A percentile compares a stretch with the other conserved stretches of the same genome.
phyloP scores from a whole-genome alignment of 1,284 basidiomycete species.

The Trichosporon inkin region DNA sequence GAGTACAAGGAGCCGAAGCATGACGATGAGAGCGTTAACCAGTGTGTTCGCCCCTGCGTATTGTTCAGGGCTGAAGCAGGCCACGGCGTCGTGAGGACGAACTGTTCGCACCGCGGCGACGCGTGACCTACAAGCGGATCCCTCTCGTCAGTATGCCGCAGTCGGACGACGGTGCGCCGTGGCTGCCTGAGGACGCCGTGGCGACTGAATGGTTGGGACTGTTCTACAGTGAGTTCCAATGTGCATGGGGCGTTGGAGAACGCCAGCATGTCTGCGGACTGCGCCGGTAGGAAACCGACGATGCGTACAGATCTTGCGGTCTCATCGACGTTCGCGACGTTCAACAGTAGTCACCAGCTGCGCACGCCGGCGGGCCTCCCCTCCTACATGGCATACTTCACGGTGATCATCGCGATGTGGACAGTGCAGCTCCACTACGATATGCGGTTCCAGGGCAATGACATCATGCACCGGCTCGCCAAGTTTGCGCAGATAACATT shows the following conservation, averaged over 20 bases:
- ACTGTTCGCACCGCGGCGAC: neutral
- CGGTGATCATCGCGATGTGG: slow-evolving; percentile 34
- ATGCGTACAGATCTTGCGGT: slow-evolving; percentile 32
- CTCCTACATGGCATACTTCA: slow-evolving; percentile 32
- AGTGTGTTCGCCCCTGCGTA: neutral
- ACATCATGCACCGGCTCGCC: slow-evolving; percentile 29
- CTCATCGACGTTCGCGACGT: slow-evolving; percentile 33
- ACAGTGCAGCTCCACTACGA: slow-evolving; percentile 37
- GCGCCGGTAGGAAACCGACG: no score
- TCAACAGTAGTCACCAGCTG: slow-evolving; percentile 31
- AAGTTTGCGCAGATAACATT: slow-evolving; percentile 33
- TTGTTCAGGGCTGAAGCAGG: neutral
- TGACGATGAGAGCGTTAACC: neutral
- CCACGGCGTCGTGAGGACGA: neutral
- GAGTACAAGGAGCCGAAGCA: neutral
- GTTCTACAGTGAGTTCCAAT: neutral
- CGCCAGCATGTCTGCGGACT: no score
- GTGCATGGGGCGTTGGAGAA: no score
- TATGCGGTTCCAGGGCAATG: slow-evolving; percentile 33
- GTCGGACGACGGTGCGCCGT: neutral
- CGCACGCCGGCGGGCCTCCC: slow-evolving; percentile 24
- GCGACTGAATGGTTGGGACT: neutral
- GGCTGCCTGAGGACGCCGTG: neutral
- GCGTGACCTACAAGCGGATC: neutral
- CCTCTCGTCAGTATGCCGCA: neutral